A percentile compares a stretch with the other conserved stretches of the same genome.
phyloP scores from a whole-genome alignment of 257 asterid genomes.

The Ophiorrhiza pumila region DNA sequence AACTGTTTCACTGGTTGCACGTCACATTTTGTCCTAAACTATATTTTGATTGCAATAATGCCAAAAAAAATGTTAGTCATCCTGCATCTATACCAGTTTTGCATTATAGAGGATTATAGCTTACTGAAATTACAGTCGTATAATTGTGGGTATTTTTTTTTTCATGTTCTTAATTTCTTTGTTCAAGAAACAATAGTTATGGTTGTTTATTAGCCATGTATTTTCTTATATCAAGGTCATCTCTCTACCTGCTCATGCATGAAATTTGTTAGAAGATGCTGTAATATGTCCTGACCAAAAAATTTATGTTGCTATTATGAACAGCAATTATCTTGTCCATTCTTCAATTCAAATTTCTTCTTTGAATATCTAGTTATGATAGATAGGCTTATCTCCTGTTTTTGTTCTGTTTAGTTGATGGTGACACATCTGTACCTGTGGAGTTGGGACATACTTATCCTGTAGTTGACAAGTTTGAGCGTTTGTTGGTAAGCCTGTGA shows the following conservation, averaged over 20 bases:
- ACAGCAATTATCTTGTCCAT: neutral
- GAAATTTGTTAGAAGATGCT: no score
- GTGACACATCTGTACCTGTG: constrained; percentile 32
- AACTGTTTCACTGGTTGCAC: neutral
- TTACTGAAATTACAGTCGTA: no score
- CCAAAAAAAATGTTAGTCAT: neutral
- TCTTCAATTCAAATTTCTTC: constrained; percentile 15
- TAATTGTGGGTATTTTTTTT: no score
- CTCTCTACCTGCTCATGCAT: neutral
- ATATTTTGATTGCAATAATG: neutral
- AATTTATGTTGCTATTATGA: neutral
- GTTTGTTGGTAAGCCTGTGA: constrained; percentile 69
- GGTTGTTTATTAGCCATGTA: neutral
- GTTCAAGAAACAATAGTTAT: no score
- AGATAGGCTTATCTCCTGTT: constrained; percentile 15
- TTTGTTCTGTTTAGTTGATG: constrained; percentile 11
- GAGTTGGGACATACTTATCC: constrained; percentile 53
- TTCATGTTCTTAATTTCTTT: no score
- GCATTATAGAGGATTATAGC: neutral
- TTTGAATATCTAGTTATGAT: neutral
- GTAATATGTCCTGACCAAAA: neutral
- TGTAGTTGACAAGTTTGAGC: constrained; percentile 61
- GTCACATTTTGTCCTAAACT: neutral
- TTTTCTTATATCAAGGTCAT: no score
- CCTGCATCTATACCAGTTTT: neutral